Percentiles rank a stretch among this genome's conserved stretches.
Evolutionary conservation across 352 stramenopile species (phyloP).

Genomic region (Globisporangium iwayamae): DNA sequence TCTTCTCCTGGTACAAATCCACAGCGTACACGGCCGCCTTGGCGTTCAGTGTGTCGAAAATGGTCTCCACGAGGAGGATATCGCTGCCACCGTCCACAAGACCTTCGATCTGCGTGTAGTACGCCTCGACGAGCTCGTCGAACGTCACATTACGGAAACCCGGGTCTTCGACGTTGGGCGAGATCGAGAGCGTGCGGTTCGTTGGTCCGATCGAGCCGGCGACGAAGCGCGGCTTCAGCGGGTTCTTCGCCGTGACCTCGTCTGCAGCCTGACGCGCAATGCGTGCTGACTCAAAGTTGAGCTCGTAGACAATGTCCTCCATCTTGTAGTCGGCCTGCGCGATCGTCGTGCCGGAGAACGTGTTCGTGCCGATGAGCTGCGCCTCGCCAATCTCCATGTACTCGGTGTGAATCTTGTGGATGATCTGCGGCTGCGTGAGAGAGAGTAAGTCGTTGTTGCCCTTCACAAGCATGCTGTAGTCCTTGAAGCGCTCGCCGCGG

Average conservation of each 20-base stretch:
- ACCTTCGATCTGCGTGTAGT: constrained; percentile 94
- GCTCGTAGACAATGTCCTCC: constrained; percentile 93
- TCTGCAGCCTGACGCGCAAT: constrained; percentile 92
- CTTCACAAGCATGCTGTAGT: constrained; percentile 91
- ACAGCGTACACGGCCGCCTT: constrained; percentile 96
- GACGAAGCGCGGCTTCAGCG: constrained; percentile 93
- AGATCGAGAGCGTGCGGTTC: constrained; percentile 95
- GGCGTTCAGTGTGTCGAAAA: constrained; percentile 98
- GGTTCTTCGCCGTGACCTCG: constrained; percentile 91
- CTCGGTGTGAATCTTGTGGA: constrained; percentile 93
- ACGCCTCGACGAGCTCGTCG: constrained; percentile 95
- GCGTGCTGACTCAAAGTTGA: constrained; percentile 93
- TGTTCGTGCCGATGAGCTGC: constrained; percentile 97
- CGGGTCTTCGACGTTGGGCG: constrained; percentile 94
- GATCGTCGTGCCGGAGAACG: constrained; percentile 95
- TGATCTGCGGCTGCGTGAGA: constrained; percentile 94
- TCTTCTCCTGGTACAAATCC: constrained; percentile 91
- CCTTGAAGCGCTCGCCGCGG: constrained; percentile 91
- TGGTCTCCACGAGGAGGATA: constrained; percentile 97
- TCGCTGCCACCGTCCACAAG: constrained; percentile 95
- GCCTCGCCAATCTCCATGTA: constrained; percentile 93
- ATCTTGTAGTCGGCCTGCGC: constrained; percentile 97
- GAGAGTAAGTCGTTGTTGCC: constrained; percentile 98
- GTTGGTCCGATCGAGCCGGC: constrained; percentile 95
- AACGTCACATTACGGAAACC: constrained; percentile 95